These are phyloP conservation scores for Wolfiporia cocos DNA, from an alignment of 1,284 basidiomycete species.

Conservation along the genomic window DNA sequence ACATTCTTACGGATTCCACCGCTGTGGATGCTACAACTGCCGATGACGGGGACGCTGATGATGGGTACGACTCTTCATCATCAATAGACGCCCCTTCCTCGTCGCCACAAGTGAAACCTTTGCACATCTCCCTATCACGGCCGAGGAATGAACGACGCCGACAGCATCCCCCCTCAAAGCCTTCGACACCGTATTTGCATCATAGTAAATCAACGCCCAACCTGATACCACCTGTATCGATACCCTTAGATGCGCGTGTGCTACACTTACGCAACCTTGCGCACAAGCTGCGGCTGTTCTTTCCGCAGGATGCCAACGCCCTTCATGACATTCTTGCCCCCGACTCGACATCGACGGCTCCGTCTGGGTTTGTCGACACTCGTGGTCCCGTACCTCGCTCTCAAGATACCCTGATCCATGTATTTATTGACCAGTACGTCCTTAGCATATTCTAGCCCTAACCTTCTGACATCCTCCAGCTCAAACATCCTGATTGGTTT, in stretches of 20 bases:
- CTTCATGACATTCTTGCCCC: slow-evolving; percentile 40
- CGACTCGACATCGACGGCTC: slow-evolving; percentile 23
- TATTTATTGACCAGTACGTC: slow-evolving; percentile 81
- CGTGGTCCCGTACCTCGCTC: slow-evolving; percentile 40
- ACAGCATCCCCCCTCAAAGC: slow-evolving; percentile 10
- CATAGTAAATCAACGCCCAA: slow-evolving; percentile 40
- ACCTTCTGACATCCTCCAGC: slow-evolving; percentile 30
- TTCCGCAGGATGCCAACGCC: slow-evolving; percentile 45
- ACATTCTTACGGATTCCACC: slow-evolving; percentile 9
- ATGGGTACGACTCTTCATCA: slow-evolving; percentile 30
- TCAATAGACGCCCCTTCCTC: slow-evolving; percentile 30
- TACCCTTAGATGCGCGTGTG: slow-evolving; percentile 43
- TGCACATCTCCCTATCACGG: too few relatives aligned
- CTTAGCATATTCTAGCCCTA: slow-evolving; percentile 1
- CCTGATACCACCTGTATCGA: slow-evolving; percentile 30
- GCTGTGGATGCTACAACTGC: slow-evolving; percentile 17
- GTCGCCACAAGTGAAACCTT: slow-evolving; percentile 7
- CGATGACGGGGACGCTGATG: slow-evolving; percentile 21
- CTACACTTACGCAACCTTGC: slow-evolving; percentile 47
- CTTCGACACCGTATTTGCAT: slow-evolving; percentile 24
- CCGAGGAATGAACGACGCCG: slow-evolving; percentile 20
- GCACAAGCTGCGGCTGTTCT: slow-evolving; percentile 48
- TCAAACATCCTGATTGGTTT: slow-evolving; percentile 84
- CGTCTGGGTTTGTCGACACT: slow-evolving; percentile 39
- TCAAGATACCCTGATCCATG: slow-evolving; percentile 63